Evolutionary conservation across 2,329 filamentous ascomycete genomes (phyloP).

Genomic region (Ophiostoma perfectum): DNA sequence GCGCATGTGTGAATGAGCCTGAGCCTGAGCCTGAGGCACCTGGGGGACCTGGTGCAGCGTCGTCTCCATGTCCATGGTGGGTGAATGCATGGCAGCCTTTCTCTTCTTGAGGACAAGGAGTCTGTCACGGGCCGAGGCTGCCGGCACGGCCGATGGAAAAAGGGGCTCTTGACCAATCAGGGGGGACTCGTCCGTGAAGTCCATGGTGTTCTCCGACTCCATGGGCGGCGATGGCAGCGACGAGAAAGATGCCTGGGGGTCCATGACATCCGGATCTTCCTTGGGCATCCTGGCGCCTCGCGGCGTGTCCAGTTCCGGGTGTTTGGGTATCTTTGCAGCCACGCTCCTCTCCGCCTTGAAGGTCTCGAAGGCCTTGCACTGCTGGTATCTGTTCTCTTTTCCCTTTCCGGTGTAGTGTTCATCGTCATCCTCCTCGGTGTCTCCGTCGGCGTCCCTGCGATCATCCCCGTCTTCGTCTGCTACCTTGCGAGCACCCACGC

Average conservation of each 20-base stretch:
- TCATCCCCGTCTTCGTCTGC: conserved; percentile 32
- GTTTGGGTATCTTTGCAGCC: too few relatives aligned
- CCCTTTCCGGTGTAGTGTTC: not conserved
- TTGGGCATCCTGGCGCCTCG: not conserved
- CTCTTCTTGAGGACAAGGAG: not conserved
- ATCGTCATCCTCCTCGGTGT: conserved; percentile 1
- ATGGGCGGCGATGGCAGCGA: conserved; percentile 28
- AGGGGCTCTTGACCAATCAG: not conserved
- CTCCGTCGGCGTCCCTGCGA: not conserved
- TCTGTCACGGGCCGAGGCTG: not conserved
- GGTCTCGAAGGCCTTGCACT: too few relatives aligned
- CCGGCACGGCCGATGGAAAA: not conserved
- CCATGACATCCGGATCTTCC: not conserved
- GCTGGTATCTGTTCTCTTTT: not conserved
- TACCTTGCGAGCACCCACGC: conserved; percentile 27
- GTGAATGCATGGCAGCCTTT: not conserved
- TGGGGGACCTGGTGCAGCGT: not conserved
- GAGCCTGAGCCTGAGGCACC: not conserved
- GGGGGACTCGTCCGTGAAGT: not conserved
- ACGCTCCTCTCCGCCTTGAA: too few relatives aligned
- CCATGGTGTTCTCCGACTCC: conserved; percentile 16
- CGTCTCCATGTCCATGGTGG: not conserved
- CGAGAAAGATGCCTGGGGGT: conserved; percentile 21
- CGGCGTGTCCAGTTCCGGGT: not conserved
- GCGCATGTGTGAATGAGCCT: not conserved